These are phyloP conservation scores for Calonectria crousiana DNA, from an alignment of 2,329 filamentous ascomycete species.

Conservation along the genomic window DNA sequence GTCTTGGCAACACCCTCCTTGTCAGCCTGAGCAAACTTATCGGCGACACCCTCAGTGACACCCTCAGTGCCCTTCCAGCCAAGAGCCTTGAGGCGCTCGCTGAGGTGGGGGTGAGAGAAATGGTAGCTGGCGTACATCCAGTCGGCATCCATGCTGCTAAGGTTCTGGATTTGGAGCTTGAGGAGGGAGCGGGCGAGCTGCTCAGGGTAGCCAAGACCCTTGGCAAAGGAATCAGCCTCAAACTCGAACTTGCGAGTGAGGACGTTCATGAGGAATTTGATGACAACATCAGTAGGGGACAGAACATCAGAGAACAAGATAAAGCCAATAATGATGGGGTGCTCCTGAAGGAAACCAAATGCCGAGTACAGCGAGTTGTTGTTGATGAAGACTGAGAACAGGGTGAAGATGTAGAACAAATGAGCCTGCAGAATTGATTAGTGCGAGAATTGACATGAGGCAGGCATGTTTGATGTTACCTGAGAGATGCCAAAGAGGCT, in stretches of 20 bases:
- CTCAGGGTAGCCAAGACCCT: constrained; percentile 83
- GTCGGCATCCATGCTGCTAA: constrained; percentile 98
- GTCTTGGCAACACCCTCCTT: constrained; percentile 70
- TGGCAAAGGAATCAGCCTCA: constrained; percentile 92
- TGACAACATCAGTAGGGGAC: constrained; percentile 90
- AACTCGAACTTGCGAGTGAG: constrained; percentile 96
- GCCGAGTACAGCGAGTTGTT: constrained; percentile 90
- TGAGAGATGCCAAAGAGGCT: constrained; percentile 89
- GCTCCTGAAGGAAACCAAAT: constrained; percentile 87
- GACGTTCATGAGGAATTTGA: constrained; percentile 97
- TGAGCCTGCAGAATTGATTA: constrained; percentile 72
- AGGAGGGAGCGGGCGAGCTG: constrained; percentile 90
- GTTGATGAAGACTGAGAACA: constrained; percentile 98
- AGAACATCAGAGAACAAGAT: constrained; percentile 98
- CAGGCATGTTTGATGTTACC: constrained; percentile 56
- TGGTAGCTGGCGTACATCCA: constrained; percentile 99
- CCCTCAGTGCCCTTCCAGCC: constrained; percentile 80
- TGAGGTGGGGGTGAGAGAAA: constrained; percentile 96
- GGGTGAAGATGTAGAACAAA: constrained; percentile 94
- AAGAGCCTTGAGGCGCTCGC: constrained; percentile 91
- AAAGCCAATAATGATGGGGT: constrained; percentile 96
- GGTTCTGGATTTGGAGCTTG: constrained; percentile 97
- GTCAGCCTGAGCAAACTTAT: constrained; percentile 54
- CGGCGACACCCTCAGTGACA: constrained; percentile 52
- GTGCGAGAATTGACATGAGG: constrained; percentile 41